Percentiles rank a stretch among this genome's conserved stretches.
Evolutionary conservation across 208 protist species (phyloP).

Genomic region (Sergeia podlipaevii): DNA sequence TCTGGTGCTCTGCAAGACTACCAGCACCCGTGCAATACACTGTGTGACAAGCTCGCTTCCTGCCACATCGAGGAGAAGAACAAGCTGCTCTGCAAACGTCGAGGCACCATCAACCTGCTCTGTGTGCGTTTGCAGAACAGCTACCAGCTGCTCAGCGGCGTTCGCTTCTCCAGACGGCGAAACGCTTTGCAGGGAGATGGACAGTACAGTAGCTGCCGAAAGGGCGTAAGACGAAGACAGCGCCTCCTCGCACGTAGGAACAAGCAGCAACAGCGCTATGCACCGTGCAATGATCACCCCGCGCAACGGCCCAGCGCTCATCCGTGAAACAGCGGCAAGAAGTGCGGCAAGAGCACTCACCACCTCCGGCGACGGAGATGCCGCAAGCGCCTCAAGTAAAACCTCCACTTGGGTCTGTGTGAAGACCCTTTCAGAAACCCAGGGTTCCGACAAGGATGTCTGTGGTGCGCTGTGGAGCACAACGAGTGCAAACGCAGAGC

Average conservation of each 20-base stretch:
- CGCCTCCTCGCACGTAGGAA: constrained; percentile 21
- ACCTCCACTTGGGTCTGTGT: constrained; percentile 16
- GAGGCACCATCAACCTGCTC: not conserved
- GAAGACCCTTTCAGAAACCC: constrained; percentile 25
- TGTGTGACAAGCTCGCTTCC: constrained; percentile 6
- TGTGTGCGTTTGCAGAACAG: too few relatives aligned
- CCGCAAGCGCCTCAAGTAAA: constrained; percentile 21
- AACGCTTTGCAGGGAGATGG: not conserved
- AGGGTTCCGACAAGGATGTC: too few relatives aligned
- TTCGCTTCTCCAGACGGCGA: too few relatives aligned
- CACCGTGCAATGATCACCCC: constrained; percentile 10
- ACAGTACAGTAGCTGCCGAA: constrained; percentile 12
- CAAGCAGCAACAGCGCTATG: constrained; percentile 8
- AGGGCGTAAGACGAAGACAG: constrained; percentile 29
- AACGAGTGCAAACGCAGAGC: constrained; percentile 41
- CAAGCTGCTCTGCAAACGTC: constrained; percentile 16
- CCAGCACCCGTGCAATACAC: not conserved
- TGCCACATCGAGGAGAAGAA: constrained; percentile 20
- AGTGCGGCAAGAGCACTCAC: constrained; percentile 20
- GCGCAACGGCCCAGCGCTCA: constrained; percentile 18
- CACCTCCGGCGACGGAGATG: constrained; percentile 31
- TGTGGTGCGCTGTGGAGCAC: too few relatives aligned
- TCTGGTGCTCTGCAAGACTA: not conserved
- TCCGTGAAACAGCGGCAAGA: constrained; percentile 18
- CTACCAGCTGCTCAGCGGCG: too few relatives aligned